Base-by-base conservation (phyloP, 139 green algal genomes). In the Edaphochlamys debaryana region DNA sequence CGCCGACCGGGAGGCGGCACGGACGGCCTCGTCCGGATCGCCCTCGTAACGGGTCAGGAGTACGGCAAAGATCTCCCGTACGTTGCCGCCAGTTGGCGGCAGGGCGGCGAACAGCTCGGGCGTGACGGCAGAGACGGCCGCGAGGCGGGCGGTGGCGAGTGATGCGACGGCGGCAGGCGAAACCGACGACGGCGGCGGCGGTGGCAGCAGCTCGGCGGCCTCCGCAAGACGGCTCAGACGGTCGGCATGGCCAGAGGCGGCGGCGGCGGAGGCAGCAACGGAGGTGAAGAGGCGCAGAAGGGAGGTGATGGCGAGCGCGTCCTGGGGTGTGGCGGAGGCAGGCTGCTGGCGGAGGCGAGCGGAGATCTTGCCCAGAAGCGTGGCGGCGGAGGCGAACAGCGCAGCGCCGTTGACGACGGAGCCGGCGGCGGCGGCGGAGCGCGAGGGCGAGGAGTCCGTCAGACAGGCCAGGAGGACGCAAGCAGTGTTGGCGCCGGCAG, bases 11-110 rank as follows among this genome's bases (percentile, higher is more conserved):
- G 92, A 91, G 0, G 87, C 87, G 8, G 62, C 79, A 7, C 91
- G 84, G 42, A 86, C 88, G 3, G 4, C 69, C 22, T 81, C 71
- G 38, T 87, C 87, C 9, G 41, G 66, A 34, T 93, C 88, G 52
- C 82, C 40, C 56, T 79, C 80, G 22, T 74, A 82, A 0, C 69
- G 67, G 2, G 45, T 63, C 42, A 92, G 71, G 52, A 92, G 79
- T 19, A 86, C 80, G 3, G 41, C n/a, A 17, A 91, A 72, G 0
- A 82, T 42, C 60, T 68, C 56, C 29, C 41, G 58, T 2, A 63
- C 52, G 0, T 52, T 36, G 1, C 27, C 36, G 36, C 69, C 56
- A 22, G 36, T 34, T 3, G 63, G 27, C 11, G 63, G 54, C n/a
- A 91, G 68, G 8, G 63, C 62, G 7, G 32, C 67, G 69, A 91